These are phyloP conservation scores for Priceomyces medius DNA, from an alignment of 805 yeast species.

Conservation along the genomic window DNA sequence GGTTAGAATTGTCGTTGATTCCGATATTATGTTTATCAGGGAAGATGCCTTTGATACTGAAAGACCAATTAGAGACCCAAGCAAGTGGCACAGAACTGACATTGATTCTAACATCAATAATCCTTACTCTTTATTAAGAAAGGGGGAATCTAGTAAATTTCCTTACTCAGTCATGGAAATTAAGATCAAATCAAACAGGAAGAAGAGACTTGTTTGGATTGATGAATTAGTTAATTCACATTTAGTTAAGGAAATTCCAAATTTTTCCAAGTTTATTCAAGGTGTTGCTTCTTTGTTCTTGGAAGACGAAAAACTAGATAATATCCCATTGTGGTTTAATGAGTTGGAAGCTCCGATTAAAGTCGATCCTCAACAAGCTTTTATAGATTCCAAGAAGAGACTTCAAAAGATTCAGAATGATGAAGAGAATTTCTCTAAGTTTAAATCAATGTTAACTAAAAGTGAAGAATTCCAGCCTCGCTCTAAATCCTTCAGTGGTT, in stretches of 20 bases:
- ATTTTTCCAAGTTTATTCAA: constrained; percentile 88
- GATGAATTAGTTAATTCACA: constrained; percentile 80
- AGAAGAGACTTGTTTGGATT: constrained; percentile 69
- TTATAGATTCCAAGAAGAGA: constrained; percentile 61
- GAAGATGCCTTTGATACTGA: constrained; percentile 85
- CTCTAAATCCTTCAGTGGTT: constrained; percentile 40
- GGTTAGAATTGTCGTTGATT: constrained; percentile 85
- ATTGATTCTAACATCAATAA: constrained; percentile 73
- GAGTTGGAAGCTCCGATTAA: constrained; percentile 75
- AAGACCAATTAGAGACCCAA: constrained; percentile 87
- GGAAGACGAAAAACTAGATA: constrained; percentile 87
- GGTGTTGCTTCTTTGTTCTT: constrained; percentile 86
- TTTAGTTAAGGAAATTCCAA: constrained; percentile 89
- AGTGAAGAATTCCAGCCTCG: constrained; percentile 33
- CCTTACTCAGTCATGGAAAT: constrained; percentile 90
- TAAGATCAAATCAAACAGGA: constrained; percentile 47
- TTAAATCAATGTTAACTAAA: constrained; percentile 38
- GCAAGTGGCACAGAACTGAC: constrained; percentile 88
- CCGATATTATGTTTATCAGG: constrained; percentile 81
- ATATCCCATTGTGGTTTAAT: constrained; percentile 92
- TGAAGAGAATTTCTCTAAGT: constrained; percentile 44
- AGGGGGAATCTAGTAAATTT: constrained; percentile 80
- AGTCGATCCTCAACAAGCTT: constrained; percentile 75
- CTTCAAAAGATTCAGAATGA: constrained; percentile 47
- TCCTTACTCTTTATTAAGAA: constrained; percentile 72